Evolutionary conservation across 257 asterid genomes (phyloP), one percentile per base, ranked within the genome.

Genomic region (Rhazya stricta): DNA sequence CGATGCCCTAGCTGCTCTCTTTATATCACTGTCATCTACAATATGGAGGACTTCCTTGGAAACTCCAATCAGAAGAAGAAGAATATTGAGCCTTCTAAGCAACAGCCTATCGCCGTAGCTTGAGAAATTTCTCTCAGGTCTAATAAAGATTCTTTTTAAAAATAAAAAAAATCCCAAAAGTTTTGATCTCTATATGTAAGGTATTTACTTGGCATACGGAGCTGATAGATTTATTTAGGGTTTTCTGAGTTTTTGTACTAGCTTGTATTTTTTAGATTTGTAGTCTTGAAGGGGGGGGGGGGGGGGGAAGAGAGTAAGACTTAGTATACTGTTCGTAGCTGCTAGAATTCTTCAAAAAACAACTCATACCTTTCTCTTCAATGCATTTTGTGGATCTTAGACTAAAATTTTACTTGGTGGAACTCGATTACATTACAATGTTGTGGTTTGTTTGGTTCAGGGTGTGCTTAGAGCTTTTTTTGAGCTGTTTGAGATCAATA

Each of bases 1-100:
- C 86, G 86, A 3, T 94, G 98, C 87, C 98, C 98, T 67, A 90
- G 98, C 82, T 94, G 98, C 79, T 88, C 97, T 27, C 91, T 94
- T 3, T 94, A 88, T 80, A 90, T 94, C 83, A 89, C 97, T 19
- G 97, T 94, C 10, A 79, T 94, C 43, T 94, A 94, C 65, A 90
- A 90, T 74, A 83, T 89, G 81, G 97, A 91, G 58, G 98, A 94
- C 73, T 91, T 94, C 73, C 80, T 73, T 29, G 78, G 85, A 70
- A 90, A 89, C 9, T 21, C 51, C 46, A 67, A 74, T 27, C 51
- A 50, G 25, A 82, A 84, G 72, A 79, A 81, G 36, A 86, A 84
- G 37, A 87, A 80, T n/a, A 19, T 66, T 32, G 87, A 83, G 30
- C 91, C 96, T 60, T 68, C 85, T 30, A 85, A 86, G 85, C 83